Conservation (phyloP, 2,329 filamentous ascomycete genomes). For the Fusarium luffae region DNA sequence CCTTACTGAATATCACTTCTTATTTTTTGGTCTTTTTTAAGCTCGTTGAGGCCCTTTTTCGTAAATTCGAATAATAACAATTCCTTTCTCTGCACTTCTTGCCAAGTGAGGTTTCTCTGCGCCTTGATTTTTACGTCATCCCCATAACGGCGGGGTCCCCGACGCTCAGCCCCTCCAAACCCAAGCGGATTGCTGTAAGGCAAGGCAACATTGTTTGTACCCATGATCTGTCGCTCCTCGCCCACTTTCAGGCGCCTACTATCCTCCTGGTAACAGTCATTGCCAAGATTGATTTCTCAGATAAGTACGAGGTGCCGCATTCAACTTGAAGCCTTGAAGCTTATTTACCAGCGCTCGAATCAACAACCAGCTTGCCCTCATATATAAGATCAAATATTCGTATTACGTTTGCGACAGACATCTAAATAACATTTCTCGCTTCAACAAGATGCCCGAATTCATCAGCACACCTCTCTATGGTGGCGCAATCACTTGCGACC, state of each 20-base stretch:
- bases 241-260: constrained; percentile 37
- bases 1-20: rapidly evolving
- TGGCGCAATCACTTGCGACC: constrained; percentile 75
- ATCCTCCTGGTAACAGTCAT: constrained; percentile 17
- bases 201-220: constrained; percentile 7
- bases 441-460: constrained; percentile 63
- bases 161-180: constrained; percentile 36
- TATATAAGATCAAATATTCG: neutral
- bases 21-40: neutral
- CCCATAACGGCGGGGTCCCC: constrained; percentile 22
- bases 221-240: constrained; percentile 32
- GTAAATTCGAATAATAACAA: neutral
- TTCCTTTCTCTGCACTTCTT: neutral
- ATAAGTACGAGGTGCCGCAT: constrained; percentile 5
- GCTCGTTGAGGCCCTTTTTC: neutral
- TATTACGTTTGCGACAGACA: constrained; percentile 10
- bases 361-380: constrained; percentile 6
- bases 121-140: constrained; percentile 37
- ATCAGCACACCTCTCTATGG: constrained; percentile 73
- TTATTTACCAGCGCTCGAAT: neutral
- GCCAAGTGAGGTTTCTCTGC: constrained; percentile 14
- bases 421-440: neutral
- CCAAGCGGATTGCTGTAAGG: constrained; percentile 8
- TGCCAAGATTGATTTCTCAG: constrained; percentile 23
- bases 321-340: constrained; percentile 6